These are phyloP conservation scores for Musa balbisiana DNA, from an alignment of 202 grass and related monocot species.

Conservation along the genomic window DNA sequence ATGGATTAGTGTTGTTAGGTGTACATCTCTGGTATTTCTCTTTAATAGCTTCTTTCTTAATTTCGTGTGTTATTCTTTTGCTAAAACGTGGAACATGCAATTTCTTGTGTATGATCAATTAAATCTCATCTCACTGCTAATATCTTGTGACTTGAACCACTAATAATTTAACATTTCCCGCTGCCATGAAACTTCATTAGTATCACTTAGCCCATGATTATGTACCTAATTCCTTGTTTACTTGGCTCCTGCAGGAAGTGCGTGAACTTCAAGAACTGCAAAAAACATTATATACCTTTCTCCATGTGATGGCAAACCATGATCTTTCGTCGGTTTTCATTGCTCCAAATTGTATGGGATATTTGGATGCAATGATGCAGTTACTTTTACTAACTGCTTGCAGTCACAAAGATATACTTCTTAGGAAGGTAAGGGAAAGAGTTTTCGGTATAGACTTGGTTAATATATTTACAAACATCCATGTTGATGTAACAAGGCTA, in stretches of 20 bases:
- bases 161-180: no score
- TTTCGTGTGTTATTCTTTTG: no score
- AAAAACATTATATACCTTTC: constrained; percentile 69
- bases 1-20: no score
- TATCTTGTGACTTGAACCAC: neutral
- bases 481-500: neutral
- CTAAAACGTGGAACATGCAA: no score
- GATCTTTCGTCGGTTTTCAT: constrained; percentile 77
- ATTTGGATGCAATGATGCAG: constrained; percentile 71
- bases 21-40: neutral
- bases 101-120: neutral
- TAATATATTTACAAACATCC: neutral
- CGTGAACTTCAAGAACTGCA: constrained; percentile 93
- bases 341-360: constrained; percentile 55
- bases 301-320: constrained; percentile 72
- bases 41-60: neutral
- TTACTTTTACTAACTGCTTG: constrained; percentile 73
- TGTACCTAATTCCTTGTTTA: constrained; percentile 9
- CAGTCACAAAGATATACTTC: constrained; percentile 78
- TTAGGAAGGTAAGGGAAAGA: constrained; percentile 55
- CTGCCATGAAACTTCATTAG: neutral
- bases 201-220: neutral
- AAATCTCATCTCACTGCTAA: neutral
- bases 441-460: constrained; percentile 3
- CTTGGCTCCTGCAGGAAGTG: constrained; percentile 57